Conservation (phyloP, 2,329 filamentous ascomycete genomes). For the Diaporthe helianthi region DNA sequence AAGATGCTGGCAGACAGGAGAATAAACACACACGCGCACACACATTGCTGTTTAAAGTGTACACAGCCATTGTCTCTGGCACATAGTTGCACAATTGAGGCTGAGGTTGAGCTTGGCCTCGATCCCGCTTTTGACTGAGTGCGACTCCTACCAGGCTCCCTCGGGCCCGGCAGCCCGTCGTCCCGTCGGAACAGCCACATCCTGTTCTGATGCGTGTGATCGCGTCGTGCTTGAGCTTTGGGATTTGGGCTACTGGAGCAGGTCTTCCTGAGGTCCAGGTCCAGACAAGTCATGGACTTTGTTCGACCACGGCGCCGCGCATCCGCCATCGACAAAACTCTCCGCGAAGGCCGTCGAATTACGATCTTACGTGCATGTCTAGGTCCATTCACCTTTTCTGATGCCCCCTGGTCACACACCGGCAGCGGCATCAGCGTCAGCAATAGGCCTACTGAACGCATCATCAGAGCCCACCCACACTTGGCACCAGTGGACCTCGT, state of each 20-base stretch:
- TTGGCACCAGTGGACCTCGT: background rate
- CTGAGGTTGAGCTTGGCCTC: constrained; percentile 22
- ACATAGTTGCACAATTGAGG: background rate
- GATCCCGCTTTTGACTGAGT: constrained; percentile 1
- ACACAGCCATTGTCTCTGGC: background rate
- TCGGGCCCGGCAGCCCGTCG: background rate
- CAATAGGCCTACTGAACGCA: constrained; percentile 8
- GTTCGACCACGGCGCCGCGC: background rate
- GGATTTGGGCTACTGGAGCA: too few relatives aligned
- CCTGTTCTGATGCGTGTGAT: background rate
- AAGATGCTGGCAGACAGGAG: background rate
- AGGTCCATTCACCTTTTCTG: background rate
- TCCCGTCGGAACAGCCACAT: background rate
- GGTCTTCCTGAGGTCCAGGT: background rate
- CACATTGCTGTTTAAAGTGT: background rate
- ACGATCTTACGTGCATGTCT: constrained; percentile 14
- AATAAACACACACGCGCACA: background rate
- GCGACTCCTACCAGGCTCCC: background rate
- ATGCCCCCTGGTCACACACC: background rate
- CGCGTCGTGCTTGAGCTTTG: background rate
- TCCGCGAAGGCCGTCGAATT: constrained; percentile 18
- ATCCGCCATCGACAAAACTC: background rate
- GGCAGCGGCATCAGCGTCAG: constrained; percentile 2
- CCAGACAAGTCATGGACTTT: background rate
- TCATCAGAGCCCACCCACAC: constrained; percentile 7